Conservation (phyloP, 2,329 filamentous ascomycete species). For the Rasamsonia emersonii region DNA sequence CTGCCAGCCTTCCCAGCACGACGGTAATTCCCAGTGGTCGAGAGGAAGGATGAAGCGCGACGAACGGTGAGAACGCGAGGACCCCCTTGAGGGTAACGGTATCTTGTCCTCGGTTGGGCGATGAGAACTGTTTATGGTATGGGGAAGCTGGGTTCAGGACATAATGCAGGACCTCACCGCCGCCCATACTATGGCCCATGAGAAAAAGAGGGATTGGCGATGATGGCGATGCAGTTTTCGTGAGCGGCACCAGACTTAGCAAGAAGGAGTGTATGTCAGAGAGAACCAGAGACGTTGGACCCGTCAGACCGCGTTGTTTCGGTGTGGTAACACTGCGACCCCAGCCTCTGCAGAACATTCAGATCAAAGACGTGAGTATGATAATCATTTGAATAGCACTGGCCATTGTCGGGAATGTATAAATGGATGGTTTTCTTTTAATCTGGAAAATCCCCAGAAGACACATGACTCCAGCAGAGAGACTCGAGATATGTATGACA, state of each 20-base stretch:
- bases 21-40: constrained; percentile 58
- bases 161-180: constrained; percentile 63
- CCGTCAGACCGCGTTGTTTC: constrained; percentile 61
- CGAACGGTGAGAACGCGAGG: constrained; percentile 68
- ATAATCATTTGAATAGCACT: too few relatives aligned
- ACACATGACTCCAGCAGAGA: background rate
- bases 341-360: constrained; percentile 54
- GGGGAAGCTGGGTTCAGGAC: constrained; percentile 26
- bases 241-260: constrained; percentile 45
- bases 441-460: background rate
- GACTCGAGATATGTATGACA: too few relatives aligned
- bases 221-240: constrained; percentile 22
- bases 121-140: constrained; percentile 19
- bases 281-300: constrained; percentile 63
- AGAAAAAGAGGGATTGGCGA: constrained; percentile 62
- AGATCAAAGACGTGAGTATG: too few relatives aligned
- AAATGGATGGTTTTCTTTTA: too few relatives aligned
- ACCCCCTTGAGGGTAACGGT: constrained; percentile 59
- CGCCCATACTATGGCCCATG: constrained; percentile 88
- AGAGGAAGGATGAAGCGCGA: constrained; percentile 59
- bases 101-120: constrained; percentile 30
- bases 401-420: too few relatives aligned
- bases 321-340: constrained; percentile 59
- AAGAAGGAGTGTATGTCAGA: constrained; percentile 73
- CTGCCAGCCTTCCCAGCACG: constrained; percentile 57